These are phyloP conservation scores for Xylaria scruposa DNA, from an alignment of 495 filamentous ascomycete genomes.

Conservation along the genomic window DNA sequence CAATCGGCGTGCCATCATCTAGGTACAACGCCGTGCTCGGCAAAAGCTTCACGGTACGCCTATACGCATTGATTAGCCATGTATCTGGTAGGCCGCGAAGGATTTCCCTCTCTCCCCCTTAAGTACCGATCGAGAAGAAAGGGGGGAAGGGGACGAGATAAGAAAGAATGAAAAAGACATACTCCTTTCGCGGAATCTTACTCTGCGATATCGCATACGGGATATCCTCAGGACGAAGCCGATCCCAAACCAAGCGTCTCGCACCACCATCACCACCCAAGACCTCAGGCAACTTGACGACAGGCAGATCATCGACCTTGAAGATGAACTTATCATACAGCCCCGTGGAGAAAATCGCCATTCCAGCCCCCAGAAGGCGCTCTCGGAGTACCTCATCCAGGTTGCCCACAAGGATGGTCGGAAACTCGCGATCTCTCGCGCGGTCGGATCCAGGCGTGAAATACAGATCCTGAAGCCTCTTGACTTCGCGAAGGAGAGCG, in stretches of 20 bases:
- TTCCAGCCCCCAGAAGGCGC: conserved; percentile 31
- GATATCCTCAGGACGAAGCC: conserved; percentile 41
- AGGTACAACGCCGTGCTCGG: conserved; percentile 45
- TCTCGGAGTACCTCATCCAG: conserved; percentile 43
- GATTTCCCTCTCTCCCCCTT: neutral
- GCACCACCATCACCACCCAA: conserved; percentile 24
- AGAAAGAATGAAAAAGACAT: conserved; percentile 30
- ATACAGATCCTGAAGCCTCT: conserved; percentile 30
- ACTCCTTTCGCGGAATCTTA: conserved; percentile 45
- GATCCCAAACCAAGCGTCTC: conserved; percentile 50
- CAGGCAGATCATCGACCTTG: conserved; percentile 37
- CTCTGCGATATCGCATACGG: conserved; percentile 44
- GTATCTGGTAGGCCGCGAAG: neutral
- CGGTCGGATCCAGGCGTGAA: conserved; percentile 17
- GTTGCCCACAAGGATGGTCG: conserved; percentile 38
- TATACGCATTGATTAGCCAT: conserved; percentile 8
- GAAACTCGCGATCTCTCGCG: conserved; percentile 14
- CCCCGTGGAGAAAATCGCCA: conserved; percentile 32
- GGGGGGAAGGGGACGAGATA: neutral
- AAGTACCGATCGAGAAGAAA: neutral
- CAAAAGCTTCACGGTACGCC: conserved; percentile 46
- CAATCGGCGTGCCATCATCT: conserved; percentile 45
- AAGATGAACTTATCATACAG: conserved; percentile 55
- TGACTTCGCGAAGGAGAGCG: conserved; percentile 32
- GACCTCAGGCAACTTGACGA: conserved; percentile 11